A percentile compares a stretch with the other conserved stretches of the same genome.
phyloP scores from a whole-genome alignment of 768 basidiomycete genomes.

The Boletus rex-veris region DNA sequence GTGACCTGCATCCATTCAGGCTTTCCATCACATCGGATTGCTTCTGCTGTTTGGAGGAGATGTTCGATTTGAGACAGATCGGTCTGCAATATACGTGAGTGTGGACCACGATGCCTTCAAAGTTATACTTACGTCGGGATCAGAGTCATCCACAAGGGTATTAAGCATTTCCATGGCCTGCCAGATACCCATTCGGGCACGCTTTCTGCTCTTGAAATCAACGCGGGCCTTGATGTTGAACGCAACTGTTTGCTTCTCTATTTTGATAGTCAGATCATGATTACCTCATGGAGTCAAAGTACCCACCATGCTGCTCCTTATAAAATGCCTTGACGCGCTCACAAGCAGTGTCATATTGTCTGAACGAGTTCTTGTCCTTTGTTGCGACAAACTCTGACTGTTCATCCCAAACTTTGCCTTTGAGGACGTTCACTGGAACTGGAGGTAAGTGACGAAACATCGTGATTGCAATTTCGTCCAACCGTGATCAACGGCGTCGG shows the following conservation, averaged over 20 bases:
- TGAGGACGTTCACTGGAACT: slow-evolving; percentile 61
- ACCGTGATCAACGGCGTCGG: slow-evolving; percentile 51
- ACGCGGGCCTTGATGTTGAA: slow-evolving; percentile 80
- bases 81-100: slow-evolving; percentile 44
- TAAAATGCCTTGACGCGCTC: slow-evolving; percentile 77
- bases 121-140: slow-evolving; percentile 63
- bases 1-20: slow-evolving; percentile 93
- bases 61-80: slow-evolving; percentile 85
- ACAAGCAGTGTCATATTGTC: slow-evolving; percentile 72
- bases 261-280: background rate
- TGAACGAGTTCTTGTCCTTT: slow-evolving; percentile 67
- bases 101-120: background rate
- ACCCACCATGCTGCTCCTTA: slow-evolving; percentile 70
- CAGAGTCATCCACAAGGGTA: slow-evolving; percentile 85
- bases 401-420: slow-evolving; percentile 57
- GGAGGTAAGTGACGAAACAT: background rate
- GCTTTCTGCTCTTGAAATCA: slow-evolving; percentile 62
- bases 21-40: slow-evolving; percentile 79
- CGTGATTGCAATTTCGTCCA: slow-evolving; percentile 7
- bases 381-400: slow-evolving; percentile 50
- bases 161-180: slow-evolving; percentile 85
- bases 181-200: slow-evolving; percentile 82
- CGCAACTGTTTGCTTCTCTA: slow-evolving; percentile 84
- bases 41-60: slow-evolving; percentile 87
- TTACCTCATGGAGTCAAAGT: background rate